Conservation (phyloP, 75 land plant genomes). For the Cupressus sempervirens region DNA sequence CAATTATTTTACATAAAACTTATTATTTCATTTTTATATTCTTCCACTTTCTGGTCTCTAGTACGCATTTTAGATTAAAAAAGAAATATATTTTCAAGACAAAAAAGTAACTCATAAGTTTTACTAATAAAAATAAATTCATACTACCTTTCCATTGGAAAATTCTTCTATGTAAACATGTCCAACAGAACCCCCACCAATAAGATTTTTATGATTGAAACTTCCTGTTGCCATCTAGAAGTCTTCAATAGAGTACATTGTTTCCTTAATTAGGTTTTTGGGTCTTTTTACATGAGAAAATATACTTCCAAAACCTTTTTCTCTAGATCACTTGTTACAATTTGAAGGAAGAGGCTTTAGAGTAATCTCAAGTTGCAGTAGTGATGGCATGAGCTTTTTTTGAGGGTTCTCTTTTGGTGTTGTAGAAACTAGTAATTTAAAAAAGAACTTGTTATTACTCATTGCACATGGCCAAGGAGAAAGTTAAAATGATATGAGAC, state of each 20-base stretch:
- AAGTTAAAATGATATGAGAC: no score
- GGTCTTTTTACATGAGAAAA: conserved; percentile 19
- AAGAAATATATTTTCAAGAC: not conserved
- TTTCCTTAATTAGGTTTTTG: conserved; percentile 32
- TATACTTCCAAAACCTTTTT: conserved; percentile 38
- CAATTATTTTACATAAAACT: no score
- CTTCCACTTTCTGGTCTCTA: not conserved
- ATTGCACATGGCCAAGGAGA: not conserved
- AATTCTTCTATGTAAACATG: conserved; percentile 75
- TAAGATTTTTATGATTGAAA: conserved; percentile 62
- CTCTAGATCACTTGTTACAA: conserved; percentile 50
- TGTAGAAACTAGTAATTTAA: conserved; percentile 2
- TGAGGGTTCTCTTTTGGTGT: conserved; percentile 1
- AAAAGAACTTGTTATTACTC: not conserved
- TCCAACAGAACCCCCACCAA: conserved; percentile 82
- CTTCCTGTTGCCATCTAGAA: conserved; percentile 74
- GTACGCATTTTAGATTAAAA: not conserved
- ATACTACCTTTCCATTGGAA: conserved; percentile 66
- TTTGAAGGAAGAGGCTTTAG: conserved; percentile 60
- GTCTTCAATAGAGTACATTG: conserved; percentile 64
- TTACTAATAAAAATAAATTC: not conserved
- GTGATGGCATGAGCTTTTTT: conserved; percentile 5
- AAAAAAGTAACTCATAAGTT: not conserved
- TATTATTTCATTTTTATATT: no score
- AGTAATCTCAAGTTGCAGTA: conserved; percentile 20